A percentile compares a stretch with the other conserved stretches of the same genome.
These are phyloP conservation scores for Aspergillus cristatus DNA, from an alignment of 495 filamentous ascomycete species.

Conservation along the genomic window DNA sequence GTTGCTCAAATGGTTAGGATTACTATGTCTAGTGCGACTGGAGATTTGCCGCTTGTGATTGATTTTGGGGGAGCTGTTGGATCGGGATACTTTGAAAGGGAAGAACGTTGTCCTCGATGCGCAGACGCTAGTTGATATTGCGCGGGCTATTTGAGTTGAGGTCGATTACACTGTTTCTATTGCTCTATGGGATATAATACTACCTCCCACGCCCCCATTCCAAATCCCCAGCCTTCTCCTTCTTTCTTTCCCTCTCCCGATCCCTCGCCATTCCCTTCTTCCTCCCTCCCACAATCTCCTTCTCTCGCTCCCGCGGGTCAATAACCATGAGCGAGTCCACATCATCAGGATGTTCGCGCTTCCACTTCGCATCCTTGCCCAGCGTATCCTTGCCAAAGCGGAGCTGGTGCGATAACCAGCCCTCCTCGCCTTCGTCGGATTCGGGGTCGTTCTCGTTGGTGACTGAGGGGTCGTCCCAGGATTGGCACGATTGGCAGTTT, in stretches of 20 bases:
- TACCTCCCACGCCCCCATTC: conserved; percentile 28
- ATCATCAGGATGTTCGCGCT: conserved; percentile 76
- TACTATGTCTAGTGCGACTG: too few relatives aligned
- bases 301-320: conserved; percentile 81
- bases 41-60: too few relatives aligned
- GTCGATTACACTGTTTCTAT: too few relatives aligned
- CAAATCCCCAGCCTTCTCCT: conserved; percentile 22
- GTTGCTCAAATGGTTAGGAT: too few relatives aligned
- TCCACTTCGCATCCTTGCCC: conserved; percentile 87
- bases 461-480: conserved; percentile 47
- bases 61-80: too few relatives aligned
- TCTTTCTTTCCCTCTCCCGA: conserved; percentile 32
- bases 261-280: conserved; percentile 28
- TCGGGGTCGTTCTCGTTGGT: conserved; percentile 25
- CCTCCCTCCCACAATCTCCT: conserved; percentile 41
- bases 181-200: too few relatives aligned
- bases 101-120: too few relatives aligned
- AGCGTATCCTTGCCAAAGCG: conserved; percentile 82
- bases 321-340: conserved; percentile 89
- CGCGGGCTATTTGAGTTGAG: too few relatives aligned
- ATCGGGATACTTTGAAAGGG: too few relatives aligned
- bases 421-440: conserved; percentile 51
- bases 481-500: conserved; percentile 80
- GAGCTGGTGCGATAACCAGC: conserved; percentile 62
- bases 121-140: too few relatives aligned